Base-by-base conservation (phyloP, 306 rosid genomes). In the Castanea mollissima region DNA sequence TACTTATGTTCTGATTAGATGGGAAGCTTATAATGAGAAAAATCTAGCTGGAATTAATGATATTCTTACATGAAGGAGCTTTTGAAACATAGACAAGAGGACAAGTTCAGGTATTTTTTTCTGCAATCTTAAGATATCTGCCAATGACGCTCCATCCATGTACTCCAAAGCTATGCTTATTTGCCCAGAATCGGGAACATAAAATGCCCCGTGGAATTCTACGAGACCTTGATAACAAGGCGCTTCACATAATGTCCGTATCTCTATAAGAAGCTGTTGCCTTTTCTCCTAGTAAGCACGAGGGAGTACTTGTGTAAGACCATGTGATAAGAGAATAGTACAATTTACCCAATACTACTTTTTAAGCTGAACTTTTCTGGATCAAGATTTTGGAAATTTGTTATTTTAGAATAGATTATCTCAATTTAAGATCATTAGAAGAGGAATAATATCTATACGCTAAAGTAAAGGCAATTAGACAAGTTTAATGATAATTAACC, bases 151-250 rank as follows among this genome's bases (percentile, higher is more conserved):
- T 84, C 99, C 99, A 67, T 95, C 97, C 98, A 95, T 91, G 81
- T 95, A 95, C 84, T 95, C 99, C 88, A 95, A 86, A 55, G 98
- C 98, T 82, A 93, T 95, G 87, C 99, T 93, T 83, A 95, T 95
- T 76, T 95, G 98, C 51, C 99, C 98, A 19, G 99, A 92, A 76
- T 95, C 98, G 9, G 99, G 99, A 15, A 91, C 90, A 90, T 93
- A 95, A 88, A 95, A 95, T 75, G 99, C 99, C 54, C 99, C 99
- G 70, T 95, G 97, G 84, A 95, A 95, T 77, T 95, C 99, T 55
- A 93, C 97, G 57, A 95, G 98, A 74, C 99, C 99, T 83, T 92
- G 83, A 69, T 81, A 88, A 80, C 96, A 95, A 63, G 99, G 98
- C 11, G 99, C 96, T 89, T 95, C 99, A 27, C 98, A 92, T 51